Evolutionary conservation across 1,284 basidiomycete genomes (phyloP).

Genomic region (Cutaneotrichosporon cutaneum): DNA sequence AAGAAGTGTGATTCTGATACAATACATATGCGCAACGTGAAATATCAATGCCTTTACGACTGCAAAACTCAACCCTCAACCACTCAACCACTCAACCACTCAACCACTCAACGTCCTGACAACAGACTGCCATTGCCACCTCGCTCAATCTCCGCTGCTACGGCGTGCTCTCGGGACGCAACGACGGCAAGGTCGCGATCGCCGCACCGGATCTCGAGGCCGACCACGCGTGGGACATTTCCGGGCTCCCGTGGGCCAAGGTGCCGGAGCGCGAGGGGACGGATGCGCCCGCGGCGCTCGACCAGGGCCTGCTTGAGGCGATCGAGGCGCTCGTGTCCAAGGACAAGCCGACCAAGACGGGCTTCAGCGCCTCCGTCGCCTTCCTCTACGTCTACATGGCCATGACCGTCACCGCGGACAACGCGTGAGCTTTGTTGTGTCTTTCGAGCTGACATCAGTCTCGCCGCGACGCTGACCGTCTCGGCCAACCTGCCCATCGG

Average conservation of each 20-base stretch:
- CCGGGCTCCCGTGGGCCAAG: slow-evolving; percentile 80
- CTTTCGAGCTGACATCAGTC: slow-evolving; percentile 23
- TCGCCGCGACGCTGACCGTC: slow-evolving; percentile 67
- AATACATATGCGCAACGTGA: slow-evolving; percentile 5
- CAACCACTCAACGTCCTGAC: neutral
- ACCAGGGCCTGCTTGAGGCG: slow-evolving; percentile 68
- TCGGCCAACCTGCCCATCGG: slow-evolving; percentile 96
- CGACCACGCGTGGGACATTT: slow-evolving; percentile 75
- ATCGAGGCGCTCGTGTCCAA: slow-evolving; percentile 55
- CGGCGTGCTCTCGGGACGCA: slow-evolving; percentile 71
- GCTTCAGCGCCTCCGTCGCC: slow-evolving; percentile 69
- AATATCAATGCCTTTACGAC: no score
- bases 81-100: neutral
- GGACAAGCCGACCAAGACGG: slow-evolving; percentile 44
- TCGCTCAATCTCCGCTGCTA: slow-evolving; percentile 95
- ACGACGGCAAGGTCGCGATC: slow-evolving; percentile 72
- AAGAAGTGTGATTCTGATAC: slow-evolving; percentile 19
- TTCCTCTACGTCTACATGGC: slow-evolving; percentile 95
- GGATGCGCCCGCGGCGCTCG: slow-evolving; percentile 63
- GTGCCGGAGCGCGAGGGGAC: slow-evolving; percentile 59
- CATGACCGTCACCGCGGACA: slow-evolving; percentile 58
- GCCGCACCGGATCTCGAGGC: slow-evolving; percentile 81
- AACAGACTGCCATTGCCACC: slow-evolving; percentile 87
- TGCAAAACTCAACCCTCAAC: neutral
- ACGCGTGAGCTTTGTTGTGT: slow-evolving; percentile 57